Base-by-base conservation (phyloP, 768 basidiomycete genomes). In the Amanita thiersii region DNA sequence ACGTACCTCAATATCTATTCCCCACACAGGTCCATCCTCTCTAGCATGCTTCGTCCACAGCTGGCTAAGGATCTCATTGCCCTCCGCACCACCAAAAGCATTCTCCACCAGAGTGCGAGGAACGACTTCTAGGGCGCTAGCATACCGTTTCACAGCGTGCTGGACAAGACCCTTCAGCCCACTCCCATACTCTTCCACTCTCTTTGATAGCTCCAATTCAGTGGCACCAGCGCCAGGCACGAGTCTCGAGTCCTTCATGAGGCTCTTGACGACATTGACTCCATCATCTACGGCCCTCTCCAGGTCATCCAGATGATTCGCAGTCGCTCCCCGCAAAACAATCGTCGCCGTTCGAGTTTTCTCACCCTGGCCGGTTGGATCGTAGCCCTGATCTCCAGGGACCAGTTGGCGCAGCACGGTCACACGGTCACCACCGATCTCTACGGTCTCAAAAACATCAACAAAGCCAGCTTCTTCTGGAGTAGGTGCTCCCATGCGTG, bases 211-310 rank as follows among this genome's bases (percentile, higher is more conserved):
- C 67, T 93, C 94, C 32, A 97, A 69, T 66, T 99, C 96, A 19
- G 84, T 79, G 1, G 96, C 89, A 8, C 94, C 96, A 5, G 92
- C 96, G 3, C 96, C 96, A 5, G 96, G 84, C 1, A 98, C 86
- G 45, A 97, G 68, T 34, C 93, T 68, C 19, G 81, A 70, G 53
- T 99, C 94, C 58, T 93, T 92, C 54, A 99, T 63, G 49, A 99
- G 60, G 20, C 85, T 74, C 62, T 97, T 92, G 65, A 99, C 86
- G 31, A 94, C 94, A 62, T 88, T 92, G 49, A 93, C 91, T 19
- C 94, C 96, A 53, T 98, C 93, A 57, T 98, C 96, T 35, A 99
- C 72, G 20, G 94, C 92, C 19, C 96, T 77, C 61, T 99, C 94
- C 24, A 99, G 76, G 59, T 98, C 96, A 56, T 99, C 96, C 36